phyloP scores from a whole-genome alignment of 2,329 filamentous ascomycete genomes.

The Aspergillus quadricinctus region DNA sequence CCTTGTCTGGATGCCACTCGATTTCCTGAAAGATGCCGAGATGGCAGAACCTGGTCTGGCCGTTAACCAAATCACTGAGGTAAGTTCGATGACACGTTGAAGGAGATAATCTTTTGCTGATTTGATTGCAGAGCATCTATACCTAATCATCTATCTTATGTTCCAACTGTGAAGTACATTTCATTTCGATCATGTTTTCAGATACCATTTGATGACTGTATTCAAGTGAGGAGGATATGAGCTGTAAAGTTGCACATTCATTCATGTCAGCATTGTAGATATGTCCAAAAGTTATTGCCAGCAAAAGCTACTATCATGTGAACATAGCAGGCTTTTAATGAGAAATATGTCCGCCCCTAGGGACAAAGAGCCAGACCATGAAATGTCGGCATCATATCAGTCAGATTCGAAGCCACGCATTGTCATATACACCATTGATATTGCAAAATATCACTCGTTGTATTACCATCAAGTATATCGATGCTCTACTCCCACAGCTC shows the following conservation, averaged over 20 bases:
- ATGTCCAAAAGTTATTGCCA: background rate
- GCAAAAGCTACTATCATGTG: background rate
- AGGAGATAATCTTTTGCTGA: background rate
- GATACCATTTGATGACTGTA: background rate
- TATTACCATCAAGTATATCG: background rate
- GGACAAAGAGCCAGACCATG: no score
- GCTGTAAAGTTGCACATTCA: background rate
- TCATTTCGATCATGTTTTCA: background rate
- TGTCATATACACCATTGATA: no score
- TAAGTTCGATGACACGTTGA: slow-evolving; percentile 47
- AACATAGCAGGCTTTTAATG: background rate
- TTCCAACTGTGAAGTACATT: background rate
- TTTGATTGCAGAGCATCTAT: slow-evolving; percentile 27
- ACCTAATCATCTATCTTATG: slow-evolving; percentile 15
- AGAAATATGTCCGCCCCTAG: no score
- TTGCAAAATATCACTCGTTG: background rate
- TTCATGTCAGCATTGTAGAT: background rate
- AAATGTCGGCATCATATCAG: no score
- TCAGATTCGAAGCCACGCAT: no score
- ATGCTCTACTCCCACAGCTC: slow-evolving; percentile 32
- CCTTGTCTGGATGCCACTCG: slow-evolving; percentile 90
- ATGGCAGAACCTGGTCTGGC: slow-evolving; percentile 89
- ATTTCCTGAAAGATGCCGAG: slow-evolving; percentile 75
- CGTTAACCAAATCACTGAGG: slow-evolving; percentile 82
- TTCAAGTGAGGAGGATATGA: background rate